Percentiles rank a stretch among this genome's conserved stretches.
Evolutionary conservation across 805 yeast genomes (phyloP).

Genomic region (Candida chilensis): DNA sequence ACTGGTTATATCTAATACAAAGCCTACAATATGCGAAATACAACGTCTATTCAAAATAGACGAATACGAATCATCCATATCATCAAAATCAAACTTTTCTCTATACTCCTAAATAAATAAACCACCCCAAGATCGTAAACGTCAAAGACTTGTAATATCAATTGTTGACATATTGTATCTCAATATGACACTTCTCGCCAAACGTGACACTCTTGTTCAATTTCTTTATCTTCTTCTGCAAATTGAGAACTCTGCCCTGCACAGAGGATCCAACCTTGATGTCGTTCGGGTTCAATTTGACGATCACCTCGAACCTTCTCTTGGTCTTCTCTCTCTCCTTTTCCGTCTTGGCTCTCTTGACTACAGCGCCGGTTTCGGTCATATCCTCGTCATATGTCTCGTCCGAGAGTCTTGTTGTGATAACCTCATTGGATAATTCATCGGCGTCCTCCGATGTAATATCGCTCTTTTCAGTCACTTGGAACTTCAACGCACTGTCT

Average conservation of each 20-base stretch:
- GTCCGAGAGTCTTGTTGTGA: constrained; percentile 1
- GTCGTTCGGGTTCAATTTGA: constrained; percentile 39
- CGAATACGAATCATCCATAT: not conserved
- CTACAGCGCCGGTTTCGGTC: constrained; percentile 2
- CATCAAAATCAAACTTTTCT: not conserved
- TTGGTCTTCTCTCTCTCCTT: constrained; percentile 3
- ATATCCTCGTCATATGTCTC: not conserved
- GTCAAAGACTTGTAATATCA: not conserved
- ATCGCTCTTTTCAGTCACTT: constrained; percentile 8
- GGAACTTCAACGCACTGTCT: constrained; percentile 44
- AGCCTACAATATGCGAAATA: no score
- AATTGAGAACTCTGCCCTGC: constrained; percentile 44
- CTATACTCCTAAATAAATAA: not conserved
- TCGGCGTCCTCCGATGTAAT: not conserved
- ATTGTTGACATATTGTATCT: not conserved
- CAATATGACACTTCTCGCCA: constrained; percentile 1
- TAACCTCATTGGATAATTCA: not conserved
- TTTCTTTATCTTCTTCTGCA: constrained; percentile 54
- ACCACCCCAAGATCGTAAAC: not conserved
- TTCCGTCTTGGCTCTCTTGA: constrained; percentile 5
- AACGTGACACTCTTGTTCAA: constrained; percentile 16
- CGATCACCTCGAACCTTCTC: constrained; percentile 26
- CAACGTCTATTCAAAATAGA: no score
- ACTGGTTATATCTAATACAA: no score
- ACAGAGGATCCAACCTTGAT: constrained; percentile 52